Evolutionary conservation across 2,329 filamentous ascomycete genomes (phyloP), one percentile per base, ranked within the genome.

Genomic region (Aspergillus proliferans): DNA sequence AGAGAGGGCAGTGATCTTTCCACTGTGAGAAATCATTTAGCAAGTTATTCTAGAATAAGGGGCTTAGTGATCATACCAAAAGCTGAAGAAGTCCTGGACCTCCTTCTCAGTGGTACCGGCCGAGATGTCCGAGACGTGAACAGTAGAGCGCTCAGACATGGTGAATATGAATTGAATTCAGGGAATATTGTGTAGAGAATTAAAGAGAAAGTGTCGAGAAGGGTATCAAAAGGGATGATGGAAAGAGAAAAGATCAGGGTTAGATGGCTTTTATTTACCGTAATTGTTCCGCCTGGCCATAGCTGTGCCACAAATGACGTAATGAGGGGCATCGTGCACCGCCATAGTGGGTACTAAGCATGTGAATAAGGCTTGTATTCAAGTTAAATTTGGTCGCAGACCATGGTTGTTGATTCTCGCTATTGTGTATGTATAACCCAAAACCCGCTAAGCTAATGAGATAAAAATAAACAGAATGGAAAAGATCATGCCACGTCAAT

Each of bases 81-180:
- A 97, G 77, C 87, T 93, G 79, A 98, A 98, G 80, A 98, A 98
- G 68, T 95, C 91, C 66, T 83, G 84, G 62, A 98, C 84, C 73
- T 97, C 90, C 74, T 91, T 86, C 73, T 98, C 90, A 59, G 81
- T 83, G 49, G 92, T 96, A 68, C 85, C 74, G 54, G 77, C 69
- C 59, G 87, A 84, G 74, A 98, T 95, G 76, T 93, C 91, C 75
- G 87, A 87, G 64, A 97, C 91, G 75, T 91, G 76, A 56, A 96
- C 88, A 45, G 87, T 92, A 62, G 75, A 80, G 61, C 73, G 58
- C 46, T 58, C 68, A 62, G 80, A 74, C 80, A 84, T 84, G 56
- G 38, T 77, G 67, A 33, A 19, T n/a, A 43, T 40, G 38, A 2
- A 22, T 40, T 40, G 18, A 22, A 40, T 19, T 22, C n/a, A 38